A percentile compares a stretch with the other conserved stretches of the same genome.
Conservation (phyloP, 345 rosid species). For the Excoecaria agallocha region DNA sequence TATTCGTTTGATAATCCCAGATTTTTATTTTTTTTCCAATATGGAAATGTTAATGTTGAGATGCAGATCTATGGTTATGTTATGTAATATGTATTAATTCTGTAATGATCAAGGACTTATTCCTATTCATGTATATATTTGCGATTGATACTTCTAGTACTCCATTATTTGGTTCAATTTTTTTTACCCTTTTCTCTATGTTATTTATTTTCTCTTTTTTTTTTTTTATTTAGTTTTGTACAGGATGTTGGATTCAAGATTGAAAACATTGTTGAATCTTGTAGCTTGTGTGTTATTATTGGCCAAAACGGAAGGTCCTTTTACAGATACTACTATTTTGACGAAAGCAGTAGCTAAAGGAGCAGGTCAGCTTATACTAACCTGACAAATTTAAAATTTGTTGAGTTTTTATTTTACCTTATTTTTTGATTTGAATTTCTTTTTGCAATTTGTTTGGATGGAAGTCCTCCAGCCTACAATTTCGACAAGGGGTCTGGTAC, state of each 20-base stretch:
- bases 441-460: slow-evolving; percentile 93
- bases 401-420: not conserved
- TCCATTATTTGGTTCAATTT: not conserved
- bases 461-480: slow-evolving; percentile 95
- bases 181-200: not conserved
- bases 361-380: slow-evolving; percentile 52
- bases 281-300: slow-evolving; percentile 37
- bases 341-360: slow-evolving; percentile 66
- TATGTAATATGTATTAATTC: slow-evolving; percentile 3
- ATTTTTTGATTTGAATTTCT: not conserved
- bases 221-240: not conserved
- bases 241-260: slow-evolving; percentile 62
- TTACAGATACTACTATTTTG: slow-evolving; percentile 54
- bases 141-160: too few relatives aligned
- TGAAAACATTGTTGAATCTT: slow-evolving; percentile 43
- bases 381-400: not conserved
- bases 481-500: slow-evolving; percentile 71
- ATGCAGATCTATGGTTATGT: slow-evolving; percentile 9
- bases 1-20: not conserved
- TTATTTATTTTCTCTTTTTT: not conserved
- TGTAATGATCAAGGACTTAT: slow-evolving; percentile 7
- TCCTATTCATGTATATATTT: not conserved
- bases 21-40: not conserved
- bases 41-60: not conserved
- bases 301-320: slow-evolving; percentile 42